Base-by-base conservation (phyloP, 2,329 filamentous ascomycete species). In the Tolypocladium cylindrosporum region DNA sequence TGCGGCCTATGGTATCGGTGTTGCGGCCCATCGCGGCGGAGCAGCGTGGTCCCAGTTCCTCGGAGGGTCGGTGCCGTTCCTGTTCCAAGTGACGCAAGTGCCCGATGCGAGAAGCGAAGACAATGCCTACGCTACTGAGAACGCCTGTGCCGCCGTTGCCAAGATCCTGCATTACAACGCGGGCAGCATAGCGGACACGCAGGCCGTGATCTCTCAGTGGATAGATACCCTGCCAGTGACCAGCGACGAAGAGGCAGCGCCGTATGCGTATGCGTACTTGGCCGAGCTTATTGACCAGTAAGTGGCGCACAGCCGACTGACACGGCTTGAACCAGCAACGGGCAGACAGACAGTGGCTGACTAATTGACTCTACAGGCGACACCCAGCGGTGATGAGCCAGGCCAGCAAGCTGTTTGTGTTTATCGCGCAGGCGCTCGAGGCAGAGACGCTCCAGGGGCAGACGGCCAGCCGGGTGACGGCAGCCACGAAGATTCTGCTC, bases 181-280 rank as follows among this genome's bases (percentile, higher is more conserved):
- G 31, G 79, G 79, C 64, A 89, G 89, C 69, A 86, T 99, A 21
- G 79, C 79, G 57, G 90, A 95, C 67, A 79, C 84, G 55, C 87
- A 94, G 68, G 82, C 88, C 42, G 81, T 97, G 34, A 85, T 91
- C 48, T 76, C 79, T n/a, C 87, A 89, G 69, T 99, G 94, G 94
- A 77, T 99, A 54, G 86, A 91, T 63, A 97, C 93, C 0, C 78
- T 99, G 41, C 94, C 94, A 0, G 88, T 99, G 56, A 86, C 87
- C 19, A 97, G 96, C 68, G 94, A 99, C 64, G 94, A 99, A 72
- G 94, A 99, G 76, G 94, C 94, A 4, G 94, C 94, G 24, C 94
- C 94, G 16, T 97, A 95, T 72, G 92, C 92, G 1, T 99, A 99
- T 71, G 87, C 87, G 51, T 99, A 96, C 75, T 78, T 99, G 59